Conservation (phyloP, 176 grass and related monocot species). For the Ananas comosus region DNA sequence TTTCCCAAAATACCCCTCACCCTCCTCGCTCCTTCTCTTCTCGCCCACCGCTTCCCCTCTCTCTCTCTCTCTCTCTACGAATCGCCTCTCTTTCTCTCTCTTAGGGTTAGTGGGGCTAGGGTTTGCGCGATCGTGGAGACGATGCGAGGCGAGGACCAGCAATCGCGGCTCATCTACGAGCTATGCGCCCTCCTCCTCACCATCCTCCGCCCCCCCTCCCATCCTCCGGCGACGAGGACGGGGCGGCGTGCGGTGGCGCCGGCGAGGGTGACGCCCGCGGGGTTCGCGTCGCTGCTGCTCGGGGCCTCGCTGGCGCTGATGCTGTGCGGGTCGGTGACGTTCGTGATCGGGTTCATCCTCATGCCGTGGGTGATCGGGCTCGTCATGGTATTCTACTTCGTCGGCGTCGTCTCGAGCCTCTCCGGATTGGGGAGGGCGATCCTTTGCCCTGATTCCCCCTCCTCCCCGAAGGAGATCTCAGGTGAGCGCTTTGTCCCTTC, state of each 20-base stretch:
- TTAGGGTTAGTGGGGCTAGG: not conserved
- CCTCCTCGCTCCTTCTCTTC: not conserved
- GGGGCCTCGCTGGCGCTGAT: conserved; percentile 76
- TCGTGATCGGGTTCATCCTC: conserved; percentile 68
- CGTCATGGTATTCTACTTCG: conserved; percentile 53
- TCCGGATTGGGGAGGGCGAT: conserved; percentile 40
- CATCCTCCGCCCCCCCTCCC: conserved; percentile 16
- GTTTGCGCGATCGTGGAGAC: not conserved
- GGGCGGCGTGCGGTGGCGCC: not conserved
- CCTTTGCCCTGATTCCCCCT: conserved; percentile 3
- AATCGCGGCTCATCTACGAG: conserved; percentile 46
- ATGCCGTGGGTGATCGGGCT: conserved; percentile 80
- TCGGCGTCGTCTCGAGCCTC: conserved; percentile 54
- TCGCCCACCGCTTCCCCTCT: not conserved
- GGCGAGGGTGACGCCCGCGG: conserved; percentile 25
- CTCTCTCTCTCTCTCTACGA: conserved; percentile 14
- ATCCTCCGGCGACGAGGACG: not conserved
- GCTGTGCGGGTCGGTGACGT: conserved; percentile 80
- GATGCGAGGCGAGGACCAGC: conserved; percentile 21
- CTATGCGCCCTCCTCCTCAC: conserved; percentile 51
- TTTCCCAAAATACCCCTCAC: not conserved
- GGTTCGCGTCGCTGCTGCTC: conserved; percentile 45
- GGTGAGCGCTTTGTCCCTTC: conserved; percentile 10
- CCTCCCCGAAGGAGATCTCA: conserved; percentile 17
- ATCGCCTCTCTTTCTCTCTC: not conserved